These are phyloP conservation scores for Penicillium janthinellum DNA, from an alignment of 2,329 filamentous ascomycete genomes.

Conservation along the genomic window DNA sequence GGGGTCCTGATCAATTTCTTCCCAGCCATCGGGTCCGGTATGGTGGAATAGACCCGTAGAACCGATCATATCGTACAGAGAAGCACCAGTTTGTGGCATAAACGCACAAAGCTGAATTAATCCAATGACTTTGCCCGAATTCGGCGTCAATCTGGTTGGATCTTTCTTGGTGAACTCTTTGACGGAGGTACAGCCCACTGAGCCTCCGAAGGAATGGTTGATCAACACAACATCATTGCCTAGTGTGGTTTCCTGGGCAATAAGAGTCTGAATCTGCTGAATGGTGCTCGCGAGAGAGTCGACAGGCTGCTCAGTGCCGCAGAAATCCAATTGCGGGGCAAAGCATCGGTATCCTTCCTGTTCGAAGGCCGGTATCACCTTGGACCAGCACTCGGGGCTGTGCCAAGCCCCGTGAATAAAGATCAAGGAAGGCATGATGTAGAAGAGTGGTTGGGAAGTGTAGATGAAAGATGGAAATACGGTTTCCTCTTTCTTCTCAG, in stretches of 20 bases:
- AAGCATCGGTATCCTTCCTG: slow-evolving; percentile 7
- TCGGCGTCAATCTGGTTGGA: not conserved
- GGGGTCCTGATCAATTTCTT: slow-evolving; percentile 3
- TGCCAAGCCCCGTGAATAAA: not conserved
- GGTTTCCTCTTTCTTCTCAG: not conserved
- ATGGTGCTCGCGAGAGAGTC: not conserved
- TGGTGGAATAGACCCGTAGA: not conserved
- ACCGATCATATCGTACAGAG: slow-evolving; percentile 6
- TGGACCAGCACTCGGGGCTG: not conserved
- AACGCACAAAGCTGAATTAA: not conserved
- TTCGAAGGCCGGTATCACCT: not conserved
- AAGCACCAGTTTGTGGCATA: not conserved
- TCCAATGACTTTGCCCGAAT: not conserved
- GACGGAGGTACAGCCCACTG: not conserved
- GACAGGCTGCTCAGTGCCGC: slow-evolving; percentile 6
- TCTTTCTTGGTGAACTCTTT: not conserved
- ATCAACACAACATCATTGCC: not conserved
- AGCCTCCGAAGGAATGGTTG: not conserved
- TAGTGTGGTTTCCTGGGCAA: not conserved
- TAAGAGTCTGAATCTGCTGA: not conserved
- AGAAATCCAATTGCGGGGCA: slow-evolving; percentile 10
- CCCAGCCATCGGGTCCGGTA: slow-evolving; percentile 7
- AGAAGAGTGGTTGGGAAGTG: not conserved
- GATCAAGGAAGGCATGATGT: not conserved
- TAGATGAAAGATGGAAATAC: not conserved